Evolutionary conservation across 2,329 filamentous ascomycete species (phyloP).

Genomic region (Fusarium brevicatenulatum): DNA sequence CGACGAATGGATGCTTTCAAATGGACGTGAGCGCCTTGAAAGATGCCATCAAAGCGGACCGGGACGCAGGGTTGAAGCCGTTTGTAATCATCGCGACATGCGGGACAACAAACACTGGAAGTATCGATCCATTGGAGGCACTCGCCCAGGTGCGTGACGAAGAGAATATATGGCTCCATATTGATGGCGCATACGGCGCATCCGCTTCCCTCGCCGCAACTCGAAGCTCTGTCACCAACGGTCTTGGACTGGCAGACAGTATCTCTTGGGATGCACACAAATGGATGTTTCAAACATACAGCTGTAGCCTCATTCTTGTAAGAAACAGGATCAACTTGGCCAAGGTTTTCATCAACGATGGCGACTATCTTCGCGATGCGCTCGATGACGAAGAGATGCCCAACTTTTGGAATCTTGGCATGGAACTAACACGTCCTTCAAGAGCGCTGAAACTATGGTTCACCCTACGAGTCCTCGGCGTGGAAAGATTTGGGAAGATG

Average conservation of each 20-base stretch:
- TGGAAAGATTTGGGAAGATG: not conserved
- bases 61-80: not conserved
- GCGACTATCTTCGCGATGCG: constrained; percentile 16
- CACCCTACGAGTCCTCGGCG: constrained; percentile 6
- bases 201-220: not conserved
- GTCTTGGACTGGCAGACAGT: constrained; percentile 13
- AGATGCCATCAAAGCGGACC: not conserved
- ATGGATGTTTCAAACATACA: constrained; percentile 18
- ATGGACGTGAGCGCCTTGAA: not conserved
- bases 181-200: constrained; percentile 17
- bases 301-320: constrained; percentile 10
- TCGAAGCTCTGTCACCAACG: not conserved
- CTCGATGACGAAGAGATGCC: constrained; percentile 17
- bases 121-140: not conserved
- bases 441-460: constrained; percentile 16
- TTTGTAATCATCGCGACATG: constrained; percentile 9
- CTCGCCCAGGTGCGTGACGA: not conserved
- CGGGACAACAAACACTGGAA: constrained; percentile 15
- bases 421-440: constrained; percentile 9
- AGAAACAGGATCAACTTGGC: not conserved
- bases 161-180: constrained; percentile 16
- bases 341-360: constrained; percentile 12
- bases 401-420: constrained; percentile 18
- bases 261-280: constrained; percentile 24
- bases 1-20: not conserved